Evolutionary conservation across 208 protist genomes (phyloP), one percentile per base, ranked within the genome.

Genomic region (Kentomonas sorsogonicus): DNA sequence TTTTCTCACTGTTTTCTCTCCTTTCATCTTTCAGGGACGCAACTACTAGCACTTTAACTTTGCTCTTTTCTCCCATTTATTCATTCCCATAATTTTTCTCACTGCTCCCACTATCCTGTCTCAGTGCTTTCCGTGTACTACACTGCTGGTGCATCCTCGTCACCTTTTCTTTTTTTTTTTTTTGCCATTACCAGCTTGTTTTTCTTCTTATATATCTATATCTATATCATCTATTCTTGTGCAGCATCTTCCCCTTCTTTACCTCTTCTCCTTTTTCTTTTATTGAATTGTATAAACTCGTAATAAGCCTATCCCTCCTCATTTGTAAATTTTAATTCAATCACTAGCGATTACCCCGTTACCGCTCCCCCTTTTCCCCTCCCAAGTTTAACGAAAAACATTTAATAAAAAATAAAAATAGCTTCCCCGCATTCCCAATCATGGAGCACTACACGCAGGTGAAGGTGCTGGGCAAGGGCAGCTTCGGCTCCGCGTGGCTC

Each of bases 381-480:
- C n/a, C n/a, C n/a, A n/a, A n/a, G n/a, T n/a, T n/a, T n/a, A n/a
- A n/a, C n/a, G n/a, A n/a, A n/a, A n/a, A n/a, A n/a, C n/a, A n/a
- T n/a, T n/a, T n/a, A n/a, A n/a, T n/a, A n/a, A n/a, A n/a, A n/a
- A n/a, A n/a, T n/a, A n/a, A n/a, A n/a, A n/a, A n/a, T n/a, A n/a
- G n/a, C n/a, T n/a, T n/a, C n/a, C n/a, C n/a, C n/a, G n/a, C 13
- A 47, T 7, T 38, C 22, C n/a, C 33, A n/a, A n/a, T n/a, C 18
- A 93, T 92, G 86, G 81, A 95, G 53, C 84, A 87, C 27, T 97
- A 97, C 63, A 76, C 61, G 34, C 74, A 85, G 46, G 2, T 97
- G 30, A 89, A 83, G 44, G 83, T 95, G 22, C 71, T 97, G 9
- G 91, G 91, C 18, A 97, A 95, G 55, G 91, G 91, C 34, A 93